Evolutionary conservation across 192 early-diverging fungal genomes (phyloP).

Genomic region (Polychytrium aggregatum): DNA sequence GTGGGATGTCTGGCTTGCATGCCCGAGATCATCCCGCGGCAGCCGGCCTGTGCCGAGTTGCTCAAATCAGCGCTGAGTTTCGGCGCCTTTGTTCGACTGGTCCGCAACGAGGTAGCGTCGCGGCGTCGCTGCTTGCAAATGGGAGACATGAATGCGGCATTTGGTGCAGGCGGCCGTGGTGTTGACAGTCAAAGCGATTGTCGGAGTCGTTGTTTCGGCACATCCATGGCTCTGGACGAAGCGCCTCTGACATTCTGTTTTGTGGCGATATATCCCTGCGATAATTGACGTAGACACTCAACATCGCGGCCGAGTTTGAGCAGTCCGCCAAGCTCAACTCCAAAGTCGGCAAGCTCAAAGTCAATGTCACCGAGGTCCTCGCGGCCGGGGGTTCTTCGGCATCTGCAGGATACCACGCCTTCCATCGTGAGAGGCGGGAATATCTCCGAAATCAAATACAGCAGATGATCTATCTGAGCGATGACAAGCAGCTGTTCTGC

Average conservation of each 20-base stretch:
- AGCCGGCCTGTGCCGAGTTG: conserved; percentile 6
- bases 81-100: conserved; percentile 6
- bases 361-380: conserved; percentile 5
- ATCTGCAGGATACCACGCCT: too few species aligned
- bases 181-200: too few species aligned
- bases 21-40: conserved; percentile 5
- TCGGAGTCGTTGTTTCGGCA: too few species aligned
- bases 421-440: conserved; percentile 16
- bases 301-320: conserved; percentile 11
- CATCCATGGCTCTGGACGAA: too few species aligned
- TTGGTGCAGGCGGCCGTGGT: too few species aligned
- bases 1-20: conserved; percentile 8
- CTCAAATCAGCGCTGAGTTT: conserved; percentile 11
- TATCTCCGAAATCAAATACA: conserved; percentile 15
- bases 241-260: too few species aligned
- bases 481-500: conserved; percentile 7
- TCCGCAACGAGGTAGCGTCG: conserved; percentile 17
- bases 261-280: not conserved
- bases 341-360: conserved; percentile 6
- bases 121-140: too few species aligned
- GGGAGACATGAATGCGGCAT: too few species aligned
- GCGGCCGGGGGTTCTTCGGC: not conserved
- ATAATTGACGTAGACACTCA: conserved; percentile 10
- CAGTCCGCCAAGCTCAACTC: conserved; percentile 2
- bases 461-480: conserved; percentile 11